Evolutionary conservation across 1,284 basidiomycete genomes (phyloP).

Genomic region (Psilocybe mexicana): DNA sequence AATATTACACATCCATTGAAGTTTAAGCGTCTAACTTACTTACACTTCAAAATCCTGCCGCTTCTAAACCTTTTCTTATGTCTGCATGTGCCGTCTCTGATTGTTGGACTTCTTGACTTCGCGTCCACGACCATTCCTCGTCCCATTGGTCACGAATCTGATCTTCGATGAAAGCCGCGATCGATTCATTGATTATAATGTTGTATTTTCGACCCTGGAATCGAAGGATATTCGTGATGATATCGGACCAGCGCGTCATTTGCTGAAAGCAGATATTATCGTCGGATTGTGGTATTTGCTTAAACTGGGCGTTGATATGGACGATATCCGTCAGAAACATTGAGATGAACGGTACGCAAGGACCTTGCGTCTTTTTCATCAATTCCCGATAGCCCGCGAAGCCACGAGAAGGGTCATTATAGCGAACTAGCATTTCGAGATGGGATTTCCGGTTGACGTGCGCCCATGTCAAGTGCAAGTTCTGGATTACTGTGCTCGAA

Average conservation of each 20-base stretch:
- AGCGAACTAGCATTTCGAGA: slow-evolving; percentile 51
- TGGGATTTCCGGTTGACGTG: slow-evolving; percentile 52
- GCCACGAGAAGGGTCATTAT: slow-evolving; percentile 58
- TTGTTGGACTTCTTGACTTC: slow-evolving; percentile 60
- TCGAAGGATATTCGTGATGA: slow-evolving; percentile 55
- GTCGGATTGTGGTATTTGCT: slow-evolving; percentile 23
- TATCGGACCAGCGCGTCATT: slow-evolving; percentile 57
- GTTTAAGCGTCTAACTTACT: not conserved
- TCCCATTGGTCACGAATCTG: slow-evolving; percentile 47
- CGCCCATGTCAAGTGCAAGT: slow-evolving; percentile 68
- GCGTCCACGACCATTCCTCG: slow-evolving; percentile 52
- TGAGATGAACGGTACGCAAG: slow-evolving; percentile 67
- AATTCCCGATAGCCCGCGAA: slow-evolving; percentile 58
- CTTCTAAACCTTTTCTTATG: slow-evolving; percentile 60
- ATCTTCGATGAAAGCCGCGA: slow-evolving; percentile 47
- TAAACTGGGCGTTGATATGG: slow-evolving; percentile 54
- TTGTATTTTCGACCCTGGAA: slow-evolving; percentile 57
- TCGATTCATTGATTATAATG: slow-evolving; percentile 47
- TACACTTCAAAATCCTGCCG: slow-evolving; percentile 52
- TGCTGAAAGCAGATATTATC: slow-evolving; percentile 53
- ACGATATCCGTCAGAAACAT: slow-evolving; percentile 64
- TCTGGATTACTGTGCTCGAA: slow-evolving; percentile 55
- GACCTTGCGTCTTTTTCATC: slow-evolving; percentile 51
- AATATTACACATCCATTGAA: slow-evolving; percentile 16
- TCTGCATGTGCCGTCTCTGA: slow-evolving; percentile 60